Conservation (phyloP, 441 rosid species). For the Croton setiger region DNA sequence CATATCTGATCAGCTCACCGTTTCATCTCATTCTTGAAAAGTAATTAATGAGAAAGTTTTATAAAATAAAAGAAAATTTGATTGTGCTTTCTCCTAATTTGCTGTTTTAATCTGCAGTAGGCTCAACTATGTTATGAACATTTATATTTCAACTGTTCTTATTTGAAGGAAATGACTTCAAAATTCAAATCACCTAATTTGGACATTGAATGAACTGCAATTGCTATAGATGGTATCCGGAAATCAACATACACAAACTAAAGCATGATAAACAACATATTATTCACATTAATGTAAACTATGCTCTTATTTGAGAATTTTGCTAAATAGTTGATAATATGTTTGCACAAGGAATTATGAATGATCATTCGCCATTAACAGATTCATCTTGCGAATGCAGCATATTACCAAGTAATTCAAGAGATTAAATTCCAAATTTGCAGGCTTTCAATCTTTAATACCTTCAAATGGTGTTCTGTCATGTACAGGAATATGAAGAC, state of each 20-base stretch:
- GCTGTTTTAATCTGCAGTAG: background rate
- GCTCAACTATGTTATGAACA: background rate
- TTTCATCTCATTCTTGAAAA: background rate
- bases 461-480: conserved; percentile 89
- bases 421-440: conserved; percentile 2
- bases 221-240: background rate
- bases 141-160: background rate
- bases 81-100: background rate
- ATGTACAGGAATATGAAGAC: conserved; percentile 77
- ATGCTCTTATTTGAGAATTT: background rate
- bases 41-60: background rate
- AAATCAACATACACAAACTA: background rate
- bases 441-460: conserved; percentile 26
- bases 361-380: background rate
- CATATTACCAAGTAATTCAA: background rate
- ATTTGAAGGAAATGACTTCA: background rate
- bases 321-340: background rate
- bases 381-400: background rate
- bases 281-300: background rate
- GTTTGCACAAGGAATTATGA: background rate
- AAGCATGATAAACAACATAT: background rate
- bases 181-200: background rate
- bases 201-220: background rate
- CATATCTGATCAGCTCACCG: background rate
- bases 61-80: background rate